Evolutionary conservation across 257 asterid species (phyloP), one percentile per base, ranked within the genome.

Genomic region (Euphrasia confusa): DNA sequence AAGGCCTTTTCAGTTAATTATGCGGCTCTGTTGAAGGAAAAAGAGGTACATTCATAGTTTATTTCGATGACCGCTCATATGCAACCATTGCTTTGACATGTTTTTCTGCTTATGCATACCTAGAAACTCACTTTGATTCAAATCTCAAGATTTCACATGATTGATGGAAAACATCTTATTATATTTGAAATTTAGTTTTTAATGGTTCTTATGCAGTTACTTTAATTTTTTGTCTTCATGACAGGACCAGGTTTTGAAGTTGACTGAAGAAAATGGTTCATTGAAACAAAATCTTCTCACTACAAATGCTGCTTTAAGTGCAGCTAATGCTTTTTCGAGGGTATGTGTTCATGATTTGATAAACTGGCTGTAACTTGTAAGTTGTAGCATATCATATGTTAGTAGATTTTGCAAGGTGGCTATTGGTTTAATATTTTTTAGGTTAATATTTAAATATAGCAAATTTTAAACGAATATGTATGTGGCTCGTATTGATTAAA

Each of bases 1-100:
- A 93, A 87, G 78, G 97, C 96, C 14, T 60, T 93, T 11, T 89
- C 97, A 2, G 89, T 89, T 68, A 93, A 89, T 77, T 93, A 93
- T 78, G 99, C 96, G 1, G 90, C 99, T 61, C 69, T 93, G 57
- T 71, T 93, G 81, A 93, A 81, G 74, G 97, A 89, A 70, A 89
- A 89, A 75, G 97, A 89, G 96, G 99, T 93, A 58, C 61, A 14
- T 24, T 28, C 61, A 35, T 35, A 35, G 37, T 32, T 32, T 7
- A 60, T 55, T 59, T 58, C 64, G 4, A 21, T 15, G 52, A 13
- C 45, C 45, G 67, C 26, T 39, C 42, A 44, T 37, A 42, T 48
- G 63, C 54, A 40, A 17, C 18, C 37, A 47, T 55, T 59, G 32
- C 3, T 44, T 26, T 33, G 27, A 12, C 28, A 53, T 35, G 37